A percentile compares a stretch with the other conserved stretches of the same genome.
Conservation (phyloP, 305 asterid species). For the Solanum aculeatissimum region DNA sequence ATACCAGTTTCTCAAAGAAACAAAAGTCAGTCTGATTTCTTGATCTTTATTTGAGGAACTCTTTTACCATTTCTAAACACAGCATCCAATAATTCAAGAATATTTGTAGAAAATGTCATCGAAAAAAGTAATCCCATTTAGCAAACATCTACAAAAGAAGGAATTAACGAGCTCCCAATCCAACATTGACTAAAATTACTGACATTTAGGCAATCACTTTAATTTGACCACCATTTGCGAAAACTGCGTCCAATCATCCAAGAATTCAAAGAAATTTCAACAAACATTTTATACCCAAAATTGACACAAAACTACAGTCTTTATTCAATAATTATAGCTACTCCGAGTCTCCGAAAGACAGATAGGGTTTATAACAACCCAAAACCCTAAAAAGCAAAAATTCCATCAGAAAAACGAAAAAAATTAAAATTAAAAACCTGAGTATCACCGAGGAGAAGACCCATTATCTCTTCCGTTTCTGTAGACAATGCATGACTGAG, state of each 20-base stretch:
- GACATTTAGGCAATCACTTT: not conserved
- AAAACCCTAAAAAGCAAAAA: not conserved
- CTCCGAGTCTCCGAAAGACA: too few relatives aligned
- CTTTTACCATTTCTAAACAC: not conserved
- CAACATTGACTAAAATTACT: not conserved
- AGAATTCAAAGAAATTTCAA: not conserved
- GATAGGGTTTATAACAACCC: not conserved
- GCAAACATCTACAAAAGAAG: not conserved
- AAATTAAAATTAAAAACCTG: slow-evolving; percentile 32
- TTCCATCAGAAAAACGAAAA: not conserved
- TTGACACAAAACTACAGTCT: not conserved
- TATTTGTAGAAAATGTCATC: not conserved
- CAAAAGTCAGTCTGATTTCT: not conserved
- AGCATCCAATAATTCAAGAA: not conserved
- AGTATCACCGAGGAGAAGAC: slow-evolving; percentile 95
- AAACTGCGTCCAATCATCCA: not conserved
- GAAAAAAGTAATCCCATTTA: not conserved
- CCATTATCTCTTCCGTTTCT: slow-evolving; percentile 99
- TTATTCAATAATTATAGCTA: not conserved
- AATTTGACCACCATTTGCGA: not conserved
- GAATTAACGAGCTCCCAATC: not conserved
- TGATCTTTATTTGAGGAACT: not conserved
- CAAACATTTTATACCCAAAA: not conserved
- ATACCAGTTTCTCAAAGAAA: not conserved
- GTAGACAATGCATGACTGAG: slow-evolving; percentile 99